Conservation (phyloP, 2,329 filamentous ascomycete species). For the Scedosporium minutisporum region DNA sequence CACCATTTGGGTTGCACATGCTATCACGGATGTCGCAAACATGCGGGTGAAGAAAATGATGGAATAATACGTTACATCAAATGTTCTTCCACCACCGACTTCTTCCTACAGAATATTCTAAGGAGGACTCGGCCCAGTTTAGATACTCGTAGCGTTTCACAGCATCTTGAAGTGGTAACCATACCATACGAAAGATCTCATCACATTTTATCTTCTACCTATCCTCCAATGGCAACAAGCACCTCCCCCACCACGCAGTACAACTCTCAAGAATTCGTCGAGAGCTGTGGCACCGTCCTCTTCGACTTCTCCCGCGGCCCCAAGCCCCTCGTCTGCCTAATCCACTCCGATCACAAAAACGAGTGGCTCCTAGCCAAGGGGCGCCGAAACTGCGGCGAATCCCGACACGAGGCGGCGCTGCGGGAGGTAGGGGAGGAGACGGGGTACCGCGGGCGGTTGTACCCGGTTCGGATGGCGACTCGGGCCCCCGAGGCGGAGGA, state of each 20-base stretch:
- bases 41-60: too few relatives aligned
- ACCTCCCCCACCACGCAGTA: not conserved
- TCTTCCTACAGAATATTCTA: too few relatives aligned
- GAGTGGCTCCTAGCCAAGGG: constrained; percentile 13
- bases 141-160: too few relatives aligned
- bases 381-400: constrained; percentile 10
- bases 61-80: too few relatives aligned
- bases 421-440: constrained; percentile 11
- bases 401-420: constrained; percentile 9
- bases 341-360: constrained; percentile 2
- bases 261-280: constrained; percentile 8
- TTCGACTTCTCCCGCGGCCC: constrained; percentile 10
- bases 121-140: too few relatives aligned
- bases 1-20: too few relatives aligned
- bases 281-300: constrained; percentile 11
- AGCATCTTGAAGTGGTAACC: too few relatives aligned
- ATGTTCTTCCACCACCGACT: too few relatives aligned
- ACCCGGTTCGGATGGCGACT: constrained; percentile 9
- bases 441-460: constrained; percentile 8
- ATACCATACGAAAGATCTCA: too few relatives aligned
- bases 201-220: not conserved
- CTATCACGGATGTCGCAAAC: too few relatives aligned
- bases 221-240: not conserved
- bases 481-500: constrained; percentile 7
- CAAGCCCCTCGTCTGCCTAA: constrained; percentile 9